phyloP scores from a whole-genome alignment of 1,139 yeast species.

The Sugiyamaella sp. region DNA sequence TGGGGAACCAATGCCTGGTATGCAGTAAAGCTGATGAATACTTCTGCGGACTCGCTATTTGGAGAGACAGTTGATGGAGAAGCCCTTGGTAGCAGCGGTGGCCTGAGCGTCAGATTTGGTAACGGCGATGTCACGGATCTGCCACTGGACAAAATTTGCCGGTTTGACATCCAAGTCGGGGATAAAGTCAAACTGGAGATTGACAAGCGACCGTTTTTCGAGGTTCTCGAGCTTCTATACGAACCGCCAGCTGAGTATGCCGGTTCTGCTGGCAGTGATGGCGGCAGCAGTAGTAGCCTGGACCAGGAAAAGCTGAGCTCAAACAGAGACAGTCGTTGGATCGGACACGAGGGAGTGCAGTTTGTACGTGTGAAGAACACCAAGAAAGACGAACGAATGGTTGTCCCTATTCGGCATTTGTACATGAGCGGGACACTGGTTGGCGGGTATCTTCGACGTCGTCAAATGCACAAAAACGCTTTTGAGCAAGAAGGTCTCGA shows the following conservation, averaged over 20 bases:
- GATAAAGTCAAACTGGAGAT: slow-evolving; percentile 27
- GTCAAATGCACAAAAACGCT: slow-evolving; percentile 22
- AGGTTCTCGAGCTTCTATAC: slow-evolving; percentile 22
- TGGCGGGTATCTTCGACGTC: slow-evolving; percentile 26
- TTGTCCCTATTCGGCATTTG: slow-evolving; percentile 26
- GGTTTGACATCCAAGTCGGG: slow-evolving; percentile 29
- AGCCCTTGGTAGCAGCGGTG: background rate
- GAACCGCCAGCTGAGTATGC: background rate
- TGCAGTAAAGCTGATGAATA: slow-evolving; percentile 23
- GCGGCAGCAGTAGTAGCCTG: too few species aligned
- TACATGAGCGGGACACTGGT: slow-evolving; percentile 30
- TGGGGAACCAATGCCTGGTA: slow-evolving; percentile 29
- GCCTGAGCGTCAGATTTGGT: slow-evolving; percentile 26
- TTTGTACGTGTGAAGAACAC: slow-evolving; percentile 18
- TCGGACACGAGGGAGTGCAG: slow-evolving; percentile 21
- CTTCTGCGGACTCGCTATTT: slow-evolving; percentile 1
- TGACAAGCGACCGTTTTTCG: slow-evolving; percentile 24
- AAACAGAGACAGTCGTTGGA: slow-evolving; percentile 4
- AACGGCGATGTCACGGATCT: slow-evolving; percentile 28
- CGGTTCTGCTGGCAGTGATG: background rate
- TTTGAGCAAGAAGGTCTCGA: slow-evolving; percentile 12
- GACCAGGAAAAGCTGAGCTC: too few species aligned
- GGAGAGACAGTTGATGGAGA: background rate
- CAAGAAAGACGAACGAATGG: slow-evolving; percentile 5
- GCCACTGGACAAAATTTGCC: slow-evolving; percentile 14